phyloP scores from a whole-genome alignment of 2,329 filamentous ascomycete genomes.

The Penicillium sp. region DNA sequence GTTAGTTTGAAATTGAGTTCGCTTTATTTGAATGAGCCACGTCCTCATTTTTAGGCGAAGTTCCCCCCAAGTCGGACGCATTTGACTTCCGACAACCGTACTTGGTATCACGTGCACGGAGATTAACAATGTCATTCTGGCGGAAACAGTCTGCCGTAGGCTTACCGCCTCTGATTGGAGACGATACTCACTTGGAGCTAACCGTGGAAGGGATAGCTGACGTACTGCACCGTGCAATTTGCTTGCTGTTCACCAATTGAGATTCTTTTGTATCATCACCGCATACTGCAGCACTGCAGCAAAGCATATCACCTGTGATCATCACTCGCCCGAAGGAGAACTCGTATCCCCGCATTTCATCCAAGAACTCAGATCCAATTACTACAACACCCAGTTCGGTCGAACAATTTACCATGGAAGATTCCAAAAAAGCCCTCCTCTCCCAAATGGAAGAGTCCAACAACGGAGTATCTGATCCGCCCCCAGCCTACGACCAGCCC shows the following conservation, averaged over 20 bases:
- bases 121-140: constrained; percentile 1
- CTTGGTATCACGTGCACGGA: constrained; percentile 6
- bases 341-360: not conserved
- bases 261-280: not conserved
- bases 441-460: constrained; percentile 13
- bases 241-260: not conserved
- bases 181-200: not conserved
- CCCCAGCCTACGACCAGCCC: constrained; percentile 38
- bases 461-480: constrained; percentile 24
- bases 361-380: not conserved
- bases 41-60: not conserved
- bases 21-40: not conserved
- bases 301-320: not conserved
- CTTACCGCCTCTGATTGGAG: not conserved
- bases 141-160: not conserved
- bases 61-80: not conserved
- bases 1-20: not conserved
- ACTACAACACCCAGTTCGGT: not conserved
- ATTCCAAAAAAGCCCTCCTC: constrained; percentile 33
- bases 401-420: constrained; percentile 23
- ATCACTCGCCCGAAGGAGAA: not conserved
- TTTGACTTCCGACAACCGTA: not conserved
- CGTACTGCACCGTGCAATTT: not conserved
- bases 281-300: not conserved
- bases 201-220: not conserved